Evolutionary conservation across 202 grass and related monocot genomes (phyloP).

Genomic region (Carex sylvatica): DNA sequence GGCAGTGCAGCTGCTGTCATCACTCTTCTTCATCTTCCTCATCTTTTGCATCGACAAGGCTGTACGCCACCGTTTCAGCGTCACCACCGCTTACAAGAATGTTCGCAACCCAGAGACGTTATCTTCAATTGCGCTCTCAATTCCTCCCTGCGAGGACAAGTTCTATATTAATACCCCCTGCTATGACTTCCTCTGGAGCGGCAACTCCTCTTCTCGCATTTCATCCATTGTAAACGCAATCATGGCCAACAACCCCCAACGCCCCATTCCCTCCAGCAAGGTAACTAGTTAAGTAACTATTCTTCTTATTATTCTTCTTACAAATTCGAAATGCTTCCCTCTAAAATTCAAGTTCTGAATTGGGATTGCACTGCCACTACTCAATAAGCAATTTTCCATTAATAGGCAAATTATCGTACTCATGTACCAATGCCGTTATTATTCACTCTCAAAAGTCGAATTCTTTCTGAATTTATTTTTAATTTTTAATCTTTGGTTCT

Average conservation of each 20-base stretch:
- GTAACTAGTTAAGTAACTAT: neutral
- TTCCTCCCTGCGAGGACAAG: slow-evolving; percentile 90
- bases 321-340: no score
- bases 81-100: slow-evolving; percentile 69
- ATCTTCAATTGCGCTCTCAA: slow-evolving; percentile 40
- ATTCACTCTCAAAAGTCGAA: neutral
- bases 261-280: slow-evolving; percentile 54
- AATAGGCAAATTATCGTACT: no score
- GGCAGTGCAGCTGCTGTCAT: slow-evolving; percentile 75
- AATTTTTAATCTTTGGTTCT: neutral
- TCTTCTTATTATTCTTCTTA: no score
- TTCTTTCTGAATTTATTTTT: neutral
- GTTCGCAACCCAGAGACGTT: slow-evolving; percentile 52
- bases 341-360: no score
- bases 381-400: no score
- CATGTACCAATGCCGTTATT: no score
- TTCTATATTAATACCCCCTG: slow-evolving; percentile 79
- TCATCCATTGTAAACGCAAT: slow-evolving; percentile 48
- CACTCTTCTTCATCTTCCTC: slow-evolving; percentile 98
- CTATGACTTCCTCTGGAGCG: slow-evolving; percentile 98
- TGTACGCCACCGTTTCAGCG: slow-evolving; percentile 49
- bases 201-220: slow-evolving; percentile 41
- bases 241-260: slow-evolving; percentile 62
- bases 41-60: slow-evolving; percentile 97
- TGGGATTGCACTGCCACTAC: no score